Evolutionary conservation across 2,329 filamentous ascomycete species (phyloP), one percentile per base, ranked within the genome.

Genomic region (Aaosphaeria arxii): DNA sequence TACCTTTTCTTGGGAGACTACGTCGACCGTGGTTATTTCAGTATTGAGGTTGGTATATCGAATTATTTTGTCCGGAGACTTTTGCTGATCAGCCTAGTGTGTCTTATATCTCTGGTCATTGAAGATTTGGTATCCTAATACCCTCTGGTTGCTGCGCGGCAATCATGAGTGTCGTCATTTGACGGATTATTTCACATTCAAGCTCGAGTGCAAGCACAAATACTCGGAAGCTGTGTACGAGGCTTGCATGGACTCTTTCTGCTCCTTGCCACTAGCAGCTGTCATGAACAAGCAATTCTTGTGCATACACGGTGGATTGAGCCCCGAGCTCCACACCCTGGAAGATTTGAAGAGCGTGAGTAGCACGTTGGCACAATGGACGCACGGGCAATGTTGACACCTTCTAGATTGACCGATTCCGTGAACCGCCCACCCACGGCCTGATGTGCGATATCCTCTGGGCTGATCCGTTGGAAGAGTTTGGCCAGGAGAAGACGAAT

Each of bases 281-380:
- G 86, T 99, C 59, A 99, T 99, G 94, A 99, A 99, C 83, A 99
- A 99, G 80, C 94, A 99, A 73, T 99, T 99, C 74, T 77, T 99
- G 59, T 99, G 94, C 71, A 97, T 99, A 62, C 94, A 99, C 70
- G 94, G 94, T 65, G 94, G 94, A 54, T 77, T 99, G 60, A 96
- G 91, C 71, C 94, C 94, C 5, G 94, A 99, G 73, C 77, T 99
- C 53, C 92, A 97, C 72, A 96, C 92, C 4, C 79, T 99, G 46
- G 94, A 99, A 60, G 94, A 99, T 64, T 75, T 99, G 60, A 91
- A 92, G 78, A 88, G 79, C 68, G 89, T 94, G 75, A 59, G 88
- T 56, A 24, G 39, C 28, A 13, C 24, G 5, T 36, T 24, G 33
- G 33, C n/a, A 9, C 33, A 36, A 36, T 36, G 33, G n/a, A 9